Evolutionary conservation across 2,329 filamentous ascomycete species (phyloP).

Genomic region (Fusarium papillatum): DNA sequence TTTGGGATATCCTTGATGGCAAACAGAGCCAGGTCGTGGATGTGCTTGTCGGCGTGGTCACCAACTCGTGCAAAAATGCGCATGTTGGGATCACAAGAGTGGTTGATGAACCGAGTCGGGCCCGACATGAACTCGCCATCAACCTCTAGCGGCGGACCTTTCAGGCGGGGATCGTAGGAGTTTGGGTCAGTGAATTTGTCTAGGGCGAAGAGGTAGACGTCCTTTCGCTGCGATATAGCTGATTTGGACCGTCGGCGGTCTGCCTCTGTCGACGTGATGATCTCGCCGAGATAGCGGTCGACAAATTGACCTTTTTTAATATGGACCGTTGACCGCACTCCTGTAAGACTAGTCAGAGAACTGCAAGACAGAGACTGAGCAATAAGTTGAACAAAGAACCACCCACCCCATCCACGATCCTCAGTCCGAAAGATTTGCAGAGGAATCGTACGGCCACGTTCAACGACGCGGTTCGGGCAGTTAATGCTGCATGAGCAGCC

Average conservation of each 20-base stretch:
- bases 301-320: slow-evolving; percentile 83
- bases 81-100: slow-evolving; percentile 84
- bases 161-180: slow-evolving; percentile 68
- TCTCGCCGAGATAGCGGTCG: slow-evolving; percentile 82
- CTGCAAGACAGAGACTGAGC: not conserved
- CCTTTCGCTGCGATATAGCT: slow-evolving; percentile 72
- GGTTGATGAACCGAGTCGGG: slow-evolving; percentile 86
- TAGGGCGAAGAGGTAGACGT: slow-evolving; percentile 84
- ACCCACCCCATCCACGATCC: slow-evolving; percentile 81
- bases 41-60: slow-evolving; percentile 79
- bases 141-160: slow-evolving; percentile 69
- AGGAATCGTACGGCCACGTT: slow-evolving; percentile 77
- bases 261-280: slow-evolving; percentile 75
- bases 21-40: slow-evolving; percentile 85
- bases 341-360: slow-evolving; percentile 48
- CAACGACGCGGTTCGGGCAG: slow-evolving; percentile 84
- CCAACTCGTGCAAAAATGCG: slow-evolving; percentile 85
- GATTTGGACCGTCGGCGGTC: slow-evolving; percentile 71
- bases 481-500: slow-evolving; percentile 73
- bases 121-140: slow-evolving; percentile 84
- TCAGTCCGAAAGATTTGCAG: slow-evolving; percentile 83
- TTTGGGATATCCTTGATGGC: slow-evolving; percentile 75
- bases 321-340: slow-evolving; percentile 73
- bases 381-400: not conserved
- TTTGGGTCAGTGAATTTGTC: slow-evolving; percentile 80